Evolutionary conservation across 1,284 basidiomycete genomes (phyloP).

Genomic region (Pascua guehoae): DNA sequence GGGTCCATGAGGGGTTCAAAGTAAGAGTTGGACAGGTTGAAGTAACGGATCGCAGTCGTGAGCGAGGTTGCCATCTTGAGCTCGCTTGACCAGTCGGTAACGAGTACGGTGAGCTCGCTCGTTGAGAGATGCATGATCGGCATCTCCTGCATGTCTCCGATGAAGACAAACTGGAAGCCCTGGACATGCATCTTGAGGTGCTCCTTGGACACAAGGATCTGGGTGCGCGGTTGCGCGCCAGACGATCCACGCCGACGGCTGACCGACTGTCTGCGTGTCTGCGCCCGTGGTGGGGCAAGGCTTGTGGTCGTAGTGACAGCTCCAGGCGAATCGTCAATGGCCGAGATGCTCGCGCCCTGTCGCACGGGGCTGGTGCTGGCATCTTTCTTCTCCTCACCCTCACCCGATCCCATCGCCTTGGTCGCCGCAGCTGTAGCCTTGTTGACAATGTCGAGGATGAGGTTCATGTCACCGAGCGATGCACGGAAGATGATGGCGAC

Average conservation of each 20-base stretch:
- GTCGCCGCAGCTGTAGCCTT: slow-evolving; percentile 69
- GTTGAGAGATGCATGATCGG: slow-evolving; percentile 87
- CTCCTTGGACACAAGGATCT: slow-evolving; percentile 72
- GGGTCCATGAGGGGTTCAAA: slow-evolving; percentile 99
- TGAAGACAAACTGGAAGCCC: slow-evolving; percentile 88
- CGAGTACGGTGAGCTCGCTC: slow-evolving; percentile 76
- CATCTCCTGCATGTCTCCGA: slow-evolving; percentile 92
- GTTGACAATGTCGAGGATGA: slow-evolving; percentile 85
- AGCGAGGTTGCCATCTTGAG: slow-evolving; percentile 76
- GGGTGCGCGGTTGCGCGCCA: slow-evolving; percentile 5
- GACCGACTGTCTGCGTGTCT: slow-evolving; percentile 41
- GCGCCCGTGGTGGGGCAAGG: slow-evolving; percentile 16
- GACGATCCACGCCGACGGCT: slow-evolving; percentile 52
- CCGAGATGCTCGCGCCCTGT: background rate
- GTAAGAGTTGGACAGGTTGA: slow-evolving; percentile 96
- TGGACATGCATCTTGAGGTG: slow-evolving; percentile 80
- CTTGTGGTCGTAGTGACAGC: slow-evolving; percentile 1
- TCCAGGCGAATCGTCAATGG: slow-evolving; percentile 1
- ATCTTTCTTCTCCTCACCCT: background rate
- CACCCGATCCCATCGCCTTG: slow-evolving; percentile 25
- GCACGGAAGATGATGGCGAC: slow-evolving; percentile 83
- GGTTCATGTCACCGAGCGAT: slow-evolving; percentile 85
- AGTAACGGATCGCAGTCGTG: slow-evolving; percentile 83
- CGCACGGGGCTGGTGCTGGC: background rate
- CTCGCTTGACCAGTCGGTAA: slow-evolving; percentile 94